Conservation (phyloP, 768 basidiomycete species). For the Panaeolus papilionaceus region DNA sequence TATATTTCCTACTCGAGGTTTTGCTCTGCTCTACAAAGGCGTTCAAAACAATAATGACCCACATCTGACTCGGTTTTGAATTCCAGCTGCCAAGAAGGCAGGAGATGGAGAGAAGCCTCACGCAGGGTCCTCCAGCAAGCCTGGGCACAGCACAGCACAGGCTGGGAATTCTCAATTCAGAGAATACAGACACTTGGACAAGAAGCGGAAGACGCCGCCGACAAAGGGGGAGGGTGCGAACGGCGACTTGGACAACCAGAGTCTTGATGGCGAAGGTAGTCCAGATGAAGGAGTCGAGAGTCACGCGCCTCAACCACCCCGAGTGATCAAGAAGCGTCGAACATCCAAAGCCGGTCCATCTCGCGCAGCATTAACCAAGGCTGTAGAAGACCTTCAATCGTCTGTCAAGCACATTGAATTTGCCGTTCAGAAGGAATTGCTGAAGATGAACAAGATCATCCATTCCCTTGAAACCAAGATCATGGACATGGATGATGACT, state of each 20-base stretch:
- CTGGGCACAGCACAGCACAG: slow-evolving; percentile 3
- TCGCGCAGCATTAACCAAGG: slow-evolving; percentile 39
- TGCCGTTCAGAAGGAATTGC: slow-evolving; percentile 40
- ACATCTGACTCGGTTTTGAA: background rate
- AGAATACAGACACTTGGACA: slow-evolving; percentile 10
- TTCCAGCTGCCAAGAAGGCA: slow-evolving; percentile 3
- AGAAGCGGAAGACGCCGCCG: slow-evolving; percentile 38
- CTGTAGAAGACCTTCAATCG: slow-evolving; percentile 41
- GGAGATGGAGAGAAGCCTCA: slow-evolving; percentile 10
- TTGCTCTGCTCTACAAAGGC: background rate
- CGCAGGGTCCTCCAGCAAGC: slow-evolving; percentile 12
- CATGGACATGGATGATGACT: slow-evolving; percentile 41
- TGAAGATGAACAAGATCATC: slow-evolving; percentile 40
- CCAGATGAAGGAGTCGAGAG: slow-evolving; percentile 38
- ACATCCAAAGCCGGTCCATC: slow-evolving; percentile 37
- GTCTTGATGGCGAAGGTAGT: slow-evolving; percentile 37
- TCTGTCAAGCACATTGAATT: slow-evolving; percentile 41
- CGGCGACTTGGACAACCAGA: slow-evolving; percentile 30
- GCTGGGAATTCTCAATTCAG: slow-evolving; percentile 14
- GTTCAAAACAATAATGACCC: background rate
- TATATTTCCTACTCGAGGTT: slow-evolving; percentile 9
- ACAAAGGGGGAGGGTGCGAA: slow-evolving; percentile 28
- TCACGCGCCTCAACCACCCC: slow-evolving; percentile 26
- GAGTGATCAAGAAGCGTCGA: slow-evolving; percentile 40
- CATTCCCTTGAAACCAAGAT: slow-evolving; percentile 37